phyloP scores from a whole-genome alignment of 306 rosid species.

The Comarum palustre region DNA sequence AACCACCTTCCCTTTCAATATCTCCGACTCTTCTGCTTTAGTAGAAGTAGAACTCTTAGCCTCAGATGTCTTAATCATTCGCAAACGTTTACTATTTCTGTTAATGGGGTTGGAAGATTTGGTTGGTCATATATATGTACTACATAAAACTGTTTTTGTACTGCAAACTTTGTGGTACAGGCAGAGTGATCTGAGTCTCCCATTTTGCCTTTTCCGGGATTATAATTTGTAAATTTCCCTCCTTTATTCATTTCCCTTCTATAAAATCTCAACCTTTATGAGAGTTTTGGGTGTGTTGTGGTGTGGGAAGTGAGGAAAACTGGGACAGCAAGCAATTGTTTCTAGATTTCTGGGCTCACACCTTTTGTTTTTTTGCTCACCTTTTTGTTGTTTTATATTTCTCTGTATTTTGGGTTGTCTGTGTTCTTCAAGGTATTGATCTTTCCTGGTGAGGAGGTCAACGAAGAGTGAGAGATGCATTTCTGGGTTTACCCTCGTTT shows the following conservation, averaged over 20 bases:
- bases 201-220: neutral
- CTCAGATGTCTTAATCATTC: neutral
- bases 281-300: neutral
- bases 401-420: neutral
- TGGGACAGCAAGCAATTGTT: neutral
- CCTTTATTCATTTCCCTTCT: neutral
- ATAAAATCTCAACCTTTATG: neutral
- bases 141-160: constrained; percentile 4
- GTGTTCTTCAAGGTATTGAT: neutral
- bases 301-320: neutral
- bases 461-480: neutral
- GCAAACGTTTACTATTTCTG: neutral
- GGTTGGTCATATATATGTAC: constrained; percentile 4
- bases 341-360: constrained; percentile 21
- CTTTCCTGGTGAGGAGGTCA: constrained; percentile 5
- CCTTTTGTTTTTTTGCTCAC: neutral
- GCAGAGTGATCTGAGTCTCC: constrained; percentile 1
- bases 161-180: constrained; percentile 14
- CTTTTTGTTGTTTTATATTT: neutral
- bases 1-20: constrained; percentile 11
- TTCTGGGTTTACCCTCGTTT: neutral
- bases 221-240: neutral
- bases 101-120: neutral
- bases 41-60: neutral
- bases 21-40: neutral